phyloP scores from a whole-genome alignment of 2,329 filamentous ascomycete species.

The Aspergillus caelatus region DNA sequence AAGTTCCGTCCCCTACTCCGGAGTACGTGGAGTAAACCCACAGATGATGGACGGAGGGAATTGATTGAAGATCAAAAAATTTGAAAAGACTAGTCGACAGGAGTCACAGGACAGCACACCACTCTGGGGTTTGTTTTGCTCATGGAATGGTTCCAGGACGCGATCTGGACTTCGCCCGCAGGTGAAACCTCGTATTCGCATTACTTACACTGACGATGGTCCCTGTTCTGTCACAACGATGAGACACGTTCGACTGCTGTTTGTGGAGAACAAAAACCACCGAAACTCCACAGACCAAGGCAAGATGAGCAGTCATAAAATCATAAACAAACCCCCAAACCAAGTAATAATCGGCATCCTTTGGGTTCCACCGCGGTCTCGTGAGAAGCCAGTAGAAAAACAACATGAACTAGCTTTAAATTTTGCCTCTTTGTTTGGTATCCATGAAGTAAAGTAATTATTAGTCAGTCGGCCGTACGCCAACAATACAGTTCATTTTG shows the following conservation, averaged over 20 bases:
- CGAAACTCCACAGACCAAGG: constrained; percentile 12
- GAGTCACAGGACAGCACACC: neutral
- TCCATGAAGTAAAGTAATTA: neutral
- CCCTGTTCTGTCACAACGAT: constrained; percentile 15
- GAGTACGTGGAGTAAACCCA: neutral
- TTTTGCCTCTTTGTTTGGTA: constrained; percentile 2
- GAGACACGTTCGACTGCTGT: constrained; percentile 16
- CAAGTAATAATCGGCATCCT: constrained; percentile 16
- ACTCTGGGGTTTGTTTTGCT: constrained; percentile 4
- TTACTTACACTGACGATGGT: constrained; percentile 2
- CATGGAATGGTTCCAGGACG: neutral
- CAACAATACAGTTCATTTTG: neutral
- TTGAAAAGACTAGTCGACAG: neutral
- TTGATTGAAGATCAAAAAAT: neutral
- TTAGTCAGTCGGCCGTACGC: neutral
- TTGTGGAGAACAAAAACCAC: constrained; percentile 18
- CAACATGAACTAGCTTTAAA: neutral
- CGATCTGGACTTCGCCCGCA: neutral
- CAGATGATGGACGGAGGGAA: neutral
- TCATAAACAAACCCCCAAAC: constrained; percentile 10
- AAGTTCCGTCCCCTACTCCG: neutral
- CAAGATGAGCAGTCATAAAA: constrained; percentile 21
- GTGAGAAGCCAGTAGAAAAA: constrained; percentile 13
- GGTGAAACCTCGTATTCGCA: constrained; percentile 1
- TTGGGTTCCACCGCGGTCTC: constrained; percentile 20